A percentile compares a stretch with the other conserved stretches of the same genome.
Evolutionary conservation across 2,329 filamentous ascomycete genomes (phyloP).

Genomic region (Lasiodiplodia citricola): DNA sequence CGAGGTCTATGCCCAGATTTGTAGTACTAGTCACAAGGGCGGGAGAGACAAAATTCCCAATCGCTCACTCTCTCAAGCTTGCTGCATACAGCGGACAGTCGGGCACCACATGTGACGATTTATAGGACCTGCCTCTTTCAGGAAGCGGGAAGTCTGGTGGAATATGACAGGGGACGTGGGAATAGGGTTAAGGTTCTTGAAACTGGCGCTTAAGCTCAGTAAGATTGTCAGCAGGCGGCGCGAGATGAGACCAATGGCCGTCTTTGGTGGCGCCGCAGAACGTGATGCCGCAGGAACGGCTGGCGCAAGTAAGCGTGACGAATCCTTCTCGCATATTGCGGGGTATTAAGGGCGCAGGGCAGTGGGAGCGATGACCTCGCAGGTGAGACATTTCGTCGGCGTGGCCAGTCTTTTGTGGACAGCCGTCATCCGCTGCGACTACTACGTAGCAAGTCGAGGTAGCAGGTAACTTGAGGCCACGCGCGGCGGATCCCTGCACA

Average conservation of each 20-base stretch:
- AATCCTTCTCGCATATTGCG: constrained; percentile 6
- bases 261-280: neutral
- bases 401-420: neutral
- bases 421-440: neutral
- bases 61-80: neutral
- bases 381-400: neutral
- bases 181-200: constrained; percentile 3
- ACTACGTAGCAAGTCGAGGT: neutral
- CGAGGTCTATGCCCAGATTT: too few species aligned
- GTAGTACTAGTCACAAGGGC: too few species aligned
- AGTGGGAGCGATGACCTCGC: neutral
- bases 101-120: neutral
- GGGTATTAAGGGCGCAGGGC: neutral
- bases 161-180: neutral
- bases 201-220: constrained; percentile 1
- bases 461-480: neutral
- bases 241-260: neutral
- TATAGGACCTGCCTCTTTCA: constrained; percentile 5
- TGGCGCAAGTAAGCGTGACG: constrained; percentile 1
- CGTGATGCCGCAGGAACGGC: constrained; percentile 10
- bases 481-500: constrained; percentile 9
- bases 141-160: neutral
- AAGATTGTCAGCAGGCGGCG: neutral
- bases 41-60: too few species aligned
- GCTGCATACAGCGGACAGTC: neutral